Evolutionary conservation across 495 filamentous ascomycete species (phyloP).

Genomic region (Aspergillus egyptiacus): DNA sequence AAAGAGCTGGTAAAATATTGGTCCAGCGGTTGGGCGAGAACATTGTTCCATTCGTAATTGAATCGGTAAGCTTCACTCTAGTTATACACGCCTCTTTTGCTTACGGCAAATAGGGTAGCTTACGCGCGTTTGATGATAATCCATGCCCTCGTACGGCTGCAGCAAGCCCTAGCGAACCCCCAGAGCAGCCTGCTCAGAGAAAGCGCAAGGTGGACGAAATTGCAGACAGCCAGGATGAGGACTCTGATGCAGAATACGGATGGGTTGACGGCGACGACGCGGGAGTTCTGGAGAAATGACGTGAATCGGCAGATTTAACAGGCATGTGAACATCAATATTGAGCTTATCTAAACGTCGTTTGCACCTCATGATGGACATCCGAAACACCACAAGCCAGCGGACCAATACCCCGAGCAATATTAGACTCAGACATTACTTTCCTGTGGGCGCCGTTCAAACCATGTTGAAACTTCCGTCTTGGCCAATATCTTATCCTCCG

Average conservation of each 20-base stretch:
- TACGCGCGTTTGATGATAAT: slow-evolving; percentile 14
- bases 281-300: slow-evolving; percentile 11
- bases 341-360: not conserved
- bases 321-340: too few species aligned
- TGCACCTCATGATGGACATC: not conserved
- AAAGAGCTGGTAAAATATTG: slow-evolving; percentile 32
- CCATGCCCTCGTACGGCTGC: slow-evolving; percentile 1
- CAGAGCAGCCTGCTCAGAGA: slow-evolving; percentile 13
- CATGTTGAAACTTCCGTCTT: slow-evolving; percentile 20
- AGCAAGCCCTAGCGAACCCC: not conserved
- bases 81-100: not conserved
- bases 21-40: slow-evolving; percentile 30
- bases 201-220: slow-evolving; percentile 50
- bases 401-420: not conserved
- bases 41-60: slow-evolving; percentile 37
- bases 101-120: slow-evolving; percentile 23
- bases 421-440: not conserved
- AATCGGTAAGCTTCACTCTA: slow-evolving; percentile 25
- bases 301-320: too few species aligned
- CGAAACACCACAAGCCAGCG: not conserved
- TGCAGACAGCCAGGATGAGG: slow-evolving; percentile 47
- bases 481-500: slow-evolving; percentile 12
- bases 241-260: slow-evolving; percentile 36
- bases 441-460: slow-evolving; percentile 8
- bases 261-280: slow-evolving; percentile 23